Evolutionary conservation across 176 grass and related monocot genomes (phyloP).

Genomic region (Areca catechu): DNA sequence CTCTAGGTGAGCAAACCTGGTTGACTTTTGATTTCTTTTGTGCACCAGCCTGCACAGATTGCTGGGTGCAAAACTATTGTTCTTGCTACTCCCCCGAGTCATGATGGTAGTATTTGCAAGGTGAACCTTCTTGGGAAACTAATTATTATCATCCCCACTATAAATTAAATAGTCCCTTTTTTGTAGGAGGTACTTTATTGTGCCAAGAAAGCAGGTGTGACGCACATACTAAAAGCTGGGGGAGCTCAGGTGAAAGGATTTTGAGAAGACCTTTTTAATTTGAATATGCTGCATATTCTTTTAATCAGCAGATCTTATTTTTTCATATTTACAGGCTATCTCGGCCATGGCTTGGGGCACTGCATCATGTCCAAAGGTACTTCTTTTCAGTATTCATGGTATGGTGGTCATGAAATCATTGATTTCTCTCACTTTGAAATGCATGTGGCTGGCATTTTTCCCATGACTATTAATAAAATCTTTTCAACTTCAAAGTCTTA

Average conservation of each 20-base stretch:
- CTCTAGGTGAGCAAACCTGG: neutral
- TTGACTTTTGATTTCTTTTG: conserved; percentile 21
- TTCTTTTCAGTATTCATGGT: neutral
- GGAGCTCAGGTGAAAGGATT: conserved; percentile 75
- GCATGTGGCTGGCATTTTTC: no score
- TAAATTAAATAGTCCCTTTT: neutral
- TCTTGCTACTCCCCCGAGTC: conserved; percentile 80
- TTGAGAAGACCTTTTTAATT: neutral
- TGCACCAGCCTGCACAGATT: conserved; percentile 83
- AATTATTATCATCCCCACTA: neutral
- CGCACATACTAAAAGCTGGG: conserved; percentile 88
- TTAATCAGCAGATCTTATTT: conserved; percentile 5
- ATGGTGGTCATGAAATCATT: no score
- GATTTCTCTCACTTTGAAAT: no score
- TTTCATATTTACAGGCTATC: conserved; percentile 49
- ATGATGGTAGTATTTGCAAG: conserved; percentile 93
- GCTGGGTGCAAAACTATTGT: conserved; percentile 84
- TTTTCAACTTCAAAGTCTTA: no score
- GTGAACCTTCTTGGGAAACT: conserved; percentile 20
- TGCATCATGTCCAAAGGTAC: conserved; percentile 80
- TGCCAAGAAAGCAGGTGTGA: conserved; percentile 91
- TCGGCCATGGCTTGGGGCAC: conserved; percentile 97
- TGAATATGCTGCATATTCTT: conserved; percentile 1
- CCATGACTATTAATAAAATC: no score
- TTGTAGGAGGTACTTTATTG: conserved; percentile 89